Conservation (phyloP, 495 filamentous ascomycete species). For the Hypoxylon fuscum region DNA sequence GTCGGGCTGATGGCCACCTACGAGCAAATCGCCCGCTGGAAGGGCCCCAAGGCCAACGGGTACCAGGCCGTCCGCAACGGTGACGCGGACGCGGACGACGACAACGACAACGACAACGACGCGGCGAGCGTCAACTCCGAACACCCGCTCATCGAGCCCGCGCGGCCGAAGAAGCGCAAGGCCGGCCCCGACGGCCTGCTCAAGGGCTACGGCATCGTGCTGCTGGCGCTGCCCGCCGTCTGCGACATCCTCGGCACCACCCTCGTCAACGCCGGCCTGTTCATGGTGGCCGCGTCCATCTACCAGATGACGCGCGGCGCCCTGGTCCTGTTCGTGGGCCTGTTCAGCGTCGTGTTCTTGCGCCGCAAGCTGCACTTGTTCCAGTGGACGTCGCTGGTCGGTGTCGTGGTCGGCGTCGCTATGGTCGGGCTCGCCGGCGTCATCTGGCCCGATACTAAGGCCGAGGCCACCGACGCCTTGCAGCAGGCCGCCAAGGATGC, state of each 20-base stretch:
- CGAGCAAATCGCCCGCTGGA: slow-evolving; percentile 60
- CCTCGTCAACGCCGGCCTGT: slow-evolving; percentile 93
- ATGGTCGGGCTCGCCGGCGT: slow-evolving; percentile 89
- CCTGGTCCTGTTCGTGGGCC: slow-evolving; percentile 90
- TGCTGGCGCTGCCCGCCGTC: slow-evolving; percentile 86
- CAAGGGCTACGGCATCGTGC: slow-evolving; percentile 72
- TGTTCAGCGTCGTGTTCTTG: slow-evolving; percentile 94
- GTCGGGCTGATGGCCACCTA: slow-evolving; percentile 72
- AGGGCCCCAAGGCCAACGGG: slow-evolving; percentile 57
- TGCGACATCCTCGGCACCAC: slow-evolving; percentile 96
- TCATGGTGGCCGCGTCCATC: slow-evolving; percentile 93
- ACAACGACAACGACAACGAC: no score
- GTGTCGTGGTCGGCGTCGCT: slow-evolving; percentile 88
- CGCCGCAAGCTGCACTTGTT: slow-evolving; percentile 77
- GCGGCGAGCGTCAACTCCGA: slow-evolving; percentile 54
- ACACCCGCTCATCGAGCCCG: slow-evolving; percentile 53
- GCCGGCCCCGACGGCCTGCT: slow-evolving; percentile 63
- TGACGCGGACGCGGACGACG: slow-evolving; percentile 51
- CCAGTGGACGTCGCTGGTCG: slow-evolving; percentile 88
- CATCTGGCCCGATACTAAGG: slow-evolving; percentile 72
- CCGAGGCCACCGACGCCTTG: slow-evolving; percentile 38
- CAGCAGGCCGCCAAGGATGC: slow-evolving; percentile 36
- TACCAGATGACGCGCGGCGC: slow-evolving; percentile 99
- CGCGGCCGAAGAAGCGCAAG: slow-evolving; percentile 52
- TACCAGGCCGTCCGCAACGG: slow-evolving; percentile 68